Conservation (phyloP, 2,329 filamentous ascomycete species). For the Cytospora mali region DNA sequence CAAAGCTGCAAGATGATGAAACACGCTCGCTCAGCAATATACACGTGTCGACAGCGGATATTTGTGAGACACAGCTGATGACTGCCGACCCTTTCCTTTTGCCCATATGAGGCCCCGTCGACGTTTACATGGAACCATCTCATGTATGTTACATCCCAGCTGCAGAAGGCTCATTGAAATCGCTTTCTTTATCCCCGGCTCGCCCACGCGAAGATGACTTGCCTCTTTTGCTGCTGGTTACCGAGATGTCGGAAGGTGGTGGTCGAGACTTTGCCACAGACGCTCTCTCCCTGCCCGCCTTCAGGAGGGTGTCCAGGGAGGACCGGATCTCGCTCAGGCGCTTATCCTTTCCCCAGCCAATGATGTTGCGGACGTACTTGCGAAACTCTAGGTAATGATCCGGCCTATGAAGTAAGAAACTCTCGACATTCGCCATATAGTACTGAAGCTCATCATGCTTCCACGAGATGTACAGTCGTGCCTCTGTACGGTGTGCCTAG, state of each 20-base stretch:
- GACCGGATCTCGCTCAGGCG: conserved; percentile 30
- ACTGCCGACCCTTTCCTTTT: too few species aligned
- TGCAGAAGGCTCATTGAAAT: too few species aligned
- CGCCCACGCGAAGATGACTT: background rate
- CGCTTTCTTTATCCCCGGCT: too few species aligned
- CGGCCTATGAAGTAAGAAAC: conserved; percentile 37
- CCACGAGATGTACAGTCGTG: conserved; percentile 41
- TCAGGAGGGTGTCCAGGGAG: conserved; percentile 31
- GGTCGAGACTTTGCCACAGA: conserved; percentile 27
- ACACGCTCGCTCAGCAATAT: too few species aligned
- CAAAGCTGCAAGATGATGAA: too few species aligned
- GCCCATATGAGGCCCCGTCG: too few species aligned
- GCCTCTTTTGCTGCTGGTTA: conserved; percentile 1
- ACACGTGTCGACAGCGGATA: too few species aligned
- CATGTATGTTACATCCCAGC: too few species aligned
- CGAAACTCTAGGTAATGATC: conserved; percentile 38
- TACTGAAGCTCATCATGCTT: conserved; percentile 38
- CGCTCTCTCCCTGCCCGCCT: conserved; percentile 29
- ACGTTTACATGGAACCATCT: too few species aligned
- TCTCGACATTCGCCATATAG: conserved; percentile 34
- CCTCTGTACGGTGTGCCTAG: conserved; percentile 33
- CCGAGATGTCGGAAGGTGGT: conserved; percentile 12
- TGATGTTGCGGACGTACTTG: conserved; percentile 40
- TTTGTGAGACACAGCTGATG: too few species aligned
- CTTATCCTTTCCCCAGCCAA: conserved; percentile 39